phyloP scores from a whole-genome alignment of 192 early-diverging fungal species.

The Coemansia sp. region DNA sequence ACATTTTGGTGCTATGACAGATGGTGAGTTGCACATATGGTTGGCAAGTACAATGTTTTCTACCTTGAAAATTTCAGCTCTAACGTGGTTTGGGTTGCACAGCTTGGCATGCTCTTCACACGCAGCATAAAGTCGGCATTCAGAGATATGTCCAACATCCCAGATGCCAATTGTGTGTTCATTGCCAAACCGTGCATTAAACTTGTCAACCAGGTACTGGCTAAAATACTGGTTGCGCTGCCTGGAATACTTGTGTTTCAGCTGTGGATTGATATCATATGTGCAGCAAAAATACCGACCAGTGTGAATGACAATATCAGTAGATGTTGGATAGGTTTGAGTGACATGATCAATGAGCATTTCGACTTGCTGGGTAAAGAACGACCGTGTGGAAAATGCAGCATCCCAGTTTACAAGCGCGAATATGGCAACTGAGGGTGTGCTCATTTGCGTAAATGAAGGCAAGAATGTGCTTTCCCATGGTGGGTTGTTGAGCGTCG shows the following conservation, averaged over 20 bases:
- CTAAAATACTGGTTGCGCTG: constrained; percentile 24
- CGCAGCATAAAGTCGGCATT: constrained; percentile 22
- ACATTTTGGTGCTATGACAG: too few species aligned
- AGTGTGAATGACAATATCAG: constrained; percentile 46
- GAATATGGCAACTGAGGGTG: constrained; percentile 26
- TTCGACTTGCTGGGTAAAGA: constrained; percentile 26
- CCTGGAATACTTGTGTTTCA: constrained; percentile 32
- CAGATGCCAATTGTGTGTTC: constrained; percentile 19
- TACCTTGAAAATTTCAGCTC: constrained; percentile 43
- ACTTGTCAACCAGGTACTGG: constrained; percentile 23
- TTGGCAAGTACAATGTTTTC: constrained; percentile 46
- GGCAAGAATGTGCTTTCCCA: constrained; percentile 18
- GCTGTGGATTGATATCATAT: constrained; percentile 28
- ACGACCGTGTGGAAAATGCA: constrained; percentile 27
- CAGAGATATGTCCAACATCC: constrained; percentile 45
- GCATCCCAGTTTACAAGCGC: constrained; percentile 55
- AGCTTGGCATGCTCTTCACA: constrained; percentile 12
- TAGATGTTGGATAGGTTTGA: constrained; percentile 12
- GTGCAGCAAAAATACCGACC: constrained; percentile 57
- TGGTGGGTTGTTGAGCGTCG: constrained; percentile 26
- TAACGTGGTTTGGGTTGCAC: constrained; percentile 53
- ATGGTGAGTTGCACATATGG: constrained; percentile 18
- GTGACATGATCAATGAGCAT: constrained; percentile 24
- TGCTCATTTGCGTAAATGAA: constrained; percentile 21
- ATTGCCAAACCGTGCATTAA: constrained; percentile 12